phyloP scores from a whole-genome alignment of 805 yeast genomes.

The Zygosaccharomyces bailii region DNA sequence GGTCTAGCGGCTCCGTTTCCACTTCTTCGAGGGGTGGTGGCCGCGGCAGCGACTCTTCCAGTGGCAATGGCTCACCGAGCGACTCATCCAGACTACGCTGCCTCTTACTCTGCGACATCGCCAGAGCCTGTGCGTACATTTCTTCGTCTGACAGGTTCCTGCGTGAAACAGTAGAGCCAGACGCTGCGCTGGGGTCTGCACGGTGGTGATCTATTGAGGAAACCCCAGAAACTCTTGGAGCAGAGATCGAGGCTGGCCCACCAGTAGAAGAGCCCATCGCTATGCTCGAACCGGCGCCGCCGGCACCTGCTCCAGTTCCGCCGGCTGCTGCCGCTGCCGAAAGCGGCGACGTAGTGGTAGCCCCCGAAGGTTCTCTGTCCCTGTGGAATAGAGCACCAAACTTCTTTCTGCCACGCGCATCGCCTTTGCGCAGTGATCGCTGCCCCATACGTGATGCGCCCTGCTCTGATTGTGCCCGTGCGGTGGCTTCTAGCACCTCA shows the following conservation, averaged over 20 bases:
- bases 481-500: slow-evolving; percentile 2
- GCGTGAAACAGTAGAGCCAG: slow-evolving; percentile 2
- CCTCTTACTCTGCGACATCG: slow-evolving; percentile 48
- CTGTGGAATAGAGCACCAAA: slow-evolving; percentile 4
- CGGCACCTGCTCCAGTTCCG: not conserved
- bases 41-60: not conserved
- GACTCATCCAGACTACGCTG: slow-evolving; percentile 2
- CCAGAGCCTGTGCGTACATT: slow-evolving; percentile 54
- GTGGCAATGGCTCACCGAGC: not conserved
- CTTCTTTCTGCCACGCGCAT: slow-evolving; percentile 3
- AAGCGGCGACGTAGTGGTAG: not conserved
- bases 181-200: not conserved
- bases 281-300: not conserved
- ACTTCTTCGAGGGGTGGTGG: not conserved
- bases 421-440: slow-evolving; percentile 15
- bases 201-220: slow-evolving; percentile 3
- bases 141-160: slow-evolving; percentile 42
- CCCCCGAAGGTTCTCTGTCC: slow-evolving; percentile 1
- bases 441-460: slow-evolving; percentile 21
- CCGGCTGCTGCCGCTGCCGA: not conserved
- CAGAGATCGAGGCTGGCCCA: not conserved
- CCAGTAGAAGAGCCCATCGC: not conserved
- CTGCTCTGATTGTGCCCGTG: not conserved
- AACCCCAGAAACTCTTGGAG: slow-evolving; percentile 4
- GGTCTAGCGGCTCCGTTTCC: slow-evolving; percentile 1